Base-by-base conservation (phyloP, 495 filamentous ascomycete genomes). In the Viridothelium virens region DNA sequence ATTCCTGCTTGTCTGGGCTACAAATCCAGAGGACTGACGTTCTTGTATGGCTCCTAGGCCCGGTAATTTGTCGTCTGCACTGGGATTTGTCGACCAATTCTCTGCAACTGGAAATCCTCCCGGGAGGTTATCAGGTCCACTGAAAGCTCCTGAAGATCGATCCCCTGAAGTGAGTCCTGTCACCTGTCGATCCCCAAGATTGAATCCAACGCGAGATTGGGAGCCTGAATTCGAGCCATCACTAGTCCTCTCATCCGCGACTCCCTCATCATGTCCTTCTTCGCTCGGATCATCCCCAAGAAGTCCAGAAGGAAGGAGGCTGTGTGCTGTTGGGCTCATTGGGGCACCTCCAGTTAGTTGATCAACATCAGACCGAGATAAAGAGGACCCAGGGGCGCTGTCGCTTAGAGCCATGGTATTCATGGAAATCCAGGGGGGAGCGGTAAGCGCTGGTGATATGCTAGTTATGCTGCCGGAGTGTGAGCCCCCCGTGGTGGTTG, bases 221-320 rank as follows among this genome's bases (percentile, higher is more conserved):
- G 53, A 36, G 10, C 18, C 53, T 14, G 53, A 59, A 36, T 59
- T 11, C 18, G 65, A 63, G 46, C 68, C 71, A 38, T 56, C 61
- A 18, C 38, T 38, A 25, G 11, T 9, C 2, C 48, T 59, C n/a
- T 69, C 67, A 31, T 70, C 66, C 53, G 10, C 46, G 62, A 37
- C 5, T 31, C 37, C 61, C 33, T 31, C 18, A 38, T 5, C 18
- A 5, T 10, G 46, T 65, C 18, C 56, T 12, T 56, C 48, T 56
- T 63, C 38, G 18, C 65, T 70, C 0, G 65, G 62, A 59, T 77
- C 76, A 39, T 75, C 73, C 3, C 70, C 74, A 65, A 79, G 73
- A n/a, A 79, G 70, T 38, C 71, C 77, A 12, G 76, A 75, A 2
- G 77, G 77, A 9, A 79, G 65, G 11, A 79, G 69, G 5, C 66